Conservation (phyloP, 2,329 filamentous ascomycete species). For the Emmonsiellopsis sp. region DNA sequence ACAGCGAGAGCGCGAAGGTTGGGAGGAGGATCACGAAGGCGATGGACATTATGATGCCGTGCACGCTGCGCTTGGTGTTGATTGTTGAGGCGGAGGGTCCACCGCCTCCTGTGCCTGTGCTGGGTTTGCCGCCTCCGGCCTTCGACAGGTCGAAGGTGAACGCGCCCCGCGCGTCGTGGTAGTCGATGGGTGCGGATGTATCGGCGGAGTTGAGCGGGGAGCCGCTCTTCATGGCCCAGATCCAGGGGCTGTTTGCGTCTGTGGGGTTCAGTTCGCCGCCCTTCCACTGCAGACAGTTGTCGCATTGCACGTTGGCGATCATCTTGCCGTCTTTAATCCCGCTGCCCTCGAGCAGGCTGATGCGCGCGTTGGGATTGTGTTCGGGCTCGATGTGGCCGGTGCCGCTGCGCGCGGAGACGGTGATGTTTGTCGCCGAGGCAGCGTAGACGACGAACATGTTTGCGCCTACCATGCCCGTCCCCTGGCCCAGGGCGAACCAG, state of each 20-base stretch:
- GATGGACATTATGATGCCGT: conserved; percentile 20
- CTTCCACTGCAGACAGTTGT: conserved; percentile 45
- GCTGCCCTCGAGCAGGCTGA: conserved; percentile 45
- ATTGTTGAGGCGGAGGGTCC: background rate
- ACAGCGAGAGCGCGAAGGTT: conserved; percentile 13
- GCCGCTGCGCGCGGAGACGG: conserved; percentile 45
- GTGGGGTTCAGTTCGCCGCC: conserved; percentile 45
- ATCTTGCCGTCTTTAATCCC: conserved; percentile 45
- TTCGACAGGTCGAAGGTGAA: conserved; percentile 41
- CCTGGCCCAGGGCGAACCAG: conserved; percentile 51
- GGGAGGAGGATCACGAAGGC: conserved; percentile 20
- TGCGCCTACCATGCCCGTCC: conserved; percentile 43
- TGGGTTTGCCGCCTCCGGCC: conserved; percentile 38
- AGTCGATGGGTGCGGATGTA: conserved; percentile 31
- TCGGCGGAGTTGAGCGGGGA: conserved; percentile 41
- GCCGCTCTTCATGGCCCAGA: conserved; percentile 41
- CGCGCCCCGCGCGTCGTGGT: conserved; percentile 36
- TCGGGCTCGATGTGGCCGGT: conserved; percentile 37
- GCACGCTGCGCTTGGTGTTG: conserved; percentile 11
- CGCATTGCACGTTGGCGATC: conserved; percentile 49
- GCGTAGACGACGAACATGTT: conserved; percentile 54
- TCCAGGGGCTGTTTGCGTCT: conserved; percentile 38
- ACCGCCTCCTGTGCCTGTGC: background rate
- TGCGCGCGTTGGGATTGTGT: conserved; percentile 33
- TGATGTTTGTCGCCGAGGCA: conserved; percentile 45